A percentile compares a stretch with the other conserved stretches of the same genome.
Conservation (phyloP, 805 yeast genomes). For the Zygoascus bituminiphila region DNA sequence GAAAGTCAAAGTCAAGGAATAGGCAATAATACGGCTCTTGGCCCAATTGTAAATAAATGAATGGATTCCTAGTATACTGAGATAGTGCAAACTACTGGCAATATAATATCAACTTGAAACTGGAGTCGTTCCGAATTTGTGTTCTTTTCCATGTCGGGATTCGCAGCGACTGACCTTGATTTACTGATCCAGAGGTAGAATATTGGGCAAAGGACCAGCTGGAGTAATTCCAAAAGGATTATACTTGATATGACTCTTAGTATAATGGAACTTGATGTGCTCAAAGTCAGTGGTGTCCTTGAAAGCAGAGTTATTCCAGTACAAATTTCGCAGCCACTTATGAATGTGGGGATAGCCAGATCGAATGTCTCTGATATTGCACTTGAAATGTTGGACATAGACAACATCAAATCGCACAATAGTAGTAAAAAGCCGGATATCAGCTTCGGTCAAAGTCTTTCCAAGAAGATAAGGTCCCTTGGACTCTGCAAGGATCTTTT, state of each 20-base stretch:
- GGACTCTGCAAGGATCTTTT: constrained; percentile 41
- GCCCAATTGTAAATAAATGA: no score
- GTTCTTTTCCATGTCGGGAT: no score
- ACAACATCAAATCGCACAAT: constrained; percentile 87
- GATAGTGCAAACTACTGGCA: no score
- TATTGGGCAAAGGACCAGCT: constrained; percentile 77
- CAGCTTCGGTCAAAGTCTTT: constrained; percentile 76
- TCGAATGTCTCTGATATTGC: constrained; percentile 77
- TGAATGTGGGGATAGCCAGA: constrained; percentile 68
- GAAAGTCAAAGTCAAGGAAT: no score
- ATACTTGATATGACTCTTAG: constrained; percentile 70
- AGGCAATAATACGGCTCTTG: no score
- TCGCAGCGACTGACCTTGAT: no score
- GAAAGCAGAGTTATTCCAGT: constrained; percentile 72
- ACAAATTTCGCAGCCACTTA: constrained; percentile 72
- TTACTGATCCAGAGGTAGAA: constrained; percentile 45
- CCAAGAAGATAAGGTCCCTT: constrained; percentile 46
- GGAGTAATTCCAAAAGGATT: constrained; percentile 84
- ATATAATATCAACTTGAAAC: no score
- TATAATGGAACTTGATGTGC: constrained; percentile 87
- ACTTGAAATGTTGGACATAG: constrained; percentile 91
- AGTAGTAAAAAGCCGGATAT: constrained; percentile 78
- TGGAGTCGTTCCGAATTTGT: no score
- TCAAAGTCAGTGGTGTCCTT: constrained; percentile 74
- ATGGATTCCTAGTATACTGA: no score